A percentile compares a stretch with the other conserved stretches of the same genome.
Conservation (phyloP, 108 stramenopile species). For the Nitzschia sp. region DNA sequence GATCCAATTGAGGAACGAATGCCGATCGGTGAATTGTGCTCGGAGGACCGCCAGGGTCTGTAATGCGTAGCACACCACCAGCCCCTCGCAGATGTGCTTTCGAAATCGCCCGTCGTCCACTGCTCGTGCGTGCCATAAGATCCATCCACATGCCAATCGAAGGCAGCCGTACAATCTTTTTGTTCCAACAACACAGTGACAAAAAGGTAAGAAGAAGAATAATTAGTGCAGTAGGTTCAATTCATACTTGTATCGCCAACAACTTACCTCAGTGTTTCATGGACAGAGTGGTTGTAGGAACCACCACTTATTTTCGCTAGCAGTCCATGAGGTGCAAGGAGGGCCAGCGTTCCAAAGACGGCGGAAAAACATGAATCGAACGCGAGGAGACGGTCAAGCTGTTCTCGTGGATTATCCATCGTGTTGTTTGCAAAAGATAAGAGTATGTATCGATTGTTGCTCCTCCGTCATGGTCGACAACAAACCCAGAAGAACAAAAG, state of each 20-base stretch:
- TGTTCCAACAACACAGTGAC: neutral
- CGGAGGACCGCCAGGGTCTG: constrained; percentile 74
- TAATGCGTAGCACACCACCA: constrained; percentile 72
- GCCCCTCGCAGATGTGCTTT: constrained; percentile 77
- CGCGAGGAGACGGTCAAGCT: constrained; percentile 70
- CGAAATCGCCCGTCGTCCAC: constrained; percentile 88
- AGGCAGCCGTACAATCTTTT: constrained; percentile 78
- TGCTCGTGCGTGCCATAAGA: constrained; percentile 66
- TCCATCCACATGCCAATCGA: constrained; percentile 82
- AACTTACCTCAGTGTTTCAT: constrained; percentile 75
- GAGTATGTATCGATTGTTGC: no score
- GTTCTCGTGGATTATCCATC: constrained; percentile 28
- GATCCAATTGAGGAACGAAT: constrained; percentile 67
- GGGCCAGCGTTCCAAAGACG: constrained; percentile 56
- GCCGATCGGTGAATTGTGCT: constrained; percentile 79
- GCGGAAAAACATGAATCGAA: constrained; percentile 66
- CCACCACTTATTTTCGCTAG: constrained; percentile 48
- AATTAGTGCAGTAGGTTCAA: neutral
- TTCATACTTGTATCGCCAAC: neutral
- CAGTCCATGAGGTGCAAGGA: constrained; percentile 74
- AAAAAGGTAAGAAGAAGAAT: neutral
- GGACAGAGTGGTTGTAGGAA: constrained; percentile 73
- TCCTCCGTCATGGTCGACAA: no score
- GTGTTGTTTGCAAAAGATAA: no score
- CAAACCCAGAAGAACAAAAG: no score